Evolutionary conservation across 306 rosid species (phyloP).

Genomic region (Cucurbita ficifolia): DNA sequence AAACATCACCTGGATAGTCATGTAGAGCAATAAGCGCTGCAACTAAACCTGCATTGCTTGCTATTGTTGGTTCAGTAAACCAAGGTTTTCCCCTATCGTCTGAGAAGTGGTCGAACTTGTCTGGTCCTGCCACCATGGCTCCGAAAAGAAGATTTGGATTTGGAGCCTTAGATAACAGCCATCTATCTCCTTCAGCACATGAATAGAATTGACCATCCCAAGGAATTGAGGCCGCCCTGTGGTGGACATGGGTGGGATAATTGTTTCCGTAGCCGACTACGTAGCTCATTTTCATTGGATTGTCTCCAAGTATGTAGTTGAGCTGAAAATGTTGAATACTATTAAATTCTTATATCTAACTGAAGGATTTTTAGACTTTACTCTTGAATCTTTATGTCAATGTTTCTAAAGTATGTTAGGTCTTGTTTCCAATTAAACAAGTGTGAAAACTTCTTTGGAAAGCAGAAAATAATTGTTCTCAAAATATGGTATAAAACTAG

Average conservation of each 20-base stretch:
- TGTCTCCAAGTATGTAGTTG: conserved; percentile 63
- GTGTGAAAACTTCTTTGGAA: background rate
- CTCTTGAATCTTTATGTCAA: background rate
- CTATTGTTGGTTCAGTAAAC: conserved; percentile 62
- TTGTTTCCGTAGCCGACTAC: conserved; percentile 53
- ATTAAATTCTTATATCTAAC: background rate
- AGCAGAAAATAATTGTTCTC: background rate
- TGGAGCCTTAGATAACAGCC: conserved; percentile 35
- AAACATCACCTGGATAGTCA: conserved; percentile 23
- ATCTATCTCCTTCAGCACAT: conserved; percentile 39
- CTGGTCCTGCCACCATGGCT: conserved; percentile 82
- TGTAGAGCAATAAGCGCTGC: conserved; percentile 72
- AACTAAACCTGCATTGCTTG: conserved; percentile 77
- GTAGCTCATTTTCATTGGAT: conserved; percentile 70
- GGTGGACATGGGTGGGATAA: conserved; percentile 61
- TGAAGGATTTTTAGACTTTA: background rate
- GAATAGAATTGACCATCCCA: conserved; percentile 30
- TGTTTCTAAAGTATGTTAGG: background rate
- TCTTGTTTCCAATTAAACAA: background rate
- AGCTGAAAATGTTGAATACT: conserved; percentile 22
- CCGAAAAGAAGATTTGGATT: conserved; percentile 58
- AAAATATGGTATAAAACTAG: background rate
- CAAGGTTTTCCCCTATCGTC: conserved; percentile 44
- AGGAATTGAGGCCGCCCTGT: conserved; percentile 67
- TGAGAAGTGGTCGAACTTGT: conserved; percentile 29